These are phyloP conservation scores for Areca catechu DNA, from an alignment of 176 grass and related monocot species.

Conservation along the genomic window DNA sequence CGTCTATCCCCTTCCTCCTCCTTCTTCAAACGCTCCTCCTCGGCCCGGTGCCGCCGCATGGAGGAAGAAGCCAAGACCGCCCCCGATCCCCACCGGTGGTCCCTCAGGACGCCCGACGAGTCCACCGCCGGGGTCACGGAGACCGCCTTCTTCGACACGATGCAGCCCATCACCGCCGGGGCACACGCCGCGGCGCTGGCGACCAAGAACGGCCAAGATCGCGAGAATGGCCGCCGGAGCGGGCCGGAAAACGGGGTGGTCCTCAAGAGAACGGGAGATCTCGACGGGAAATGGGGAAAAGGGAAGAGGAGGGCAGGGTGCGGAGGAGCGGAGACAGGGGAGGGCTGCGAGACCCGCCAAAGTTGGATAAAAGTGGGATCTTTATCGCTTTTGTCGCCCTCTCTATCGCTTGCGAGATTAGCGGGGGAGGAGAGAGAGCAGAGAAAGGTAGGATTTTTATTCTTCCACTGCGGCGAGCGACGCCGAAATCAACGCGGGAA, in stretches of 20 bases:
- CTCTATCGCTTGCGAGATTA: conserved; percentile 2
- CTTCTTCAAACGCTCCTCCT: conserved; percentile 28
- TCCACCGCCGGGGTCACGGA: conserved; percentile 55
- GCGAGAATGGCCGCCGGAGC: background rate
- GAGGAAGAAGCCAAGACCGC: background rate
- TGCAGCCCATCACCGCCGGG: conserved; percentile 62
- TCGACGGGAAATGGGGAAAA: background rate
- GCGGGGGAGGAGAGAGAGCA: background rate
- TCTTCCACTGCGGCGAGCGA: too few species aligned
- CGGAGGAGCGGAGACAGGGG: background rate
- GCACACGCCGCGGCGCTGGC: background rate
- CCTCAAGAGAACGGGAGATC: too few species aligned
- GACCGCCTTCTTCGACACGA: conserved; percentile 69
- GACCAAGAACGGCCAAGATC: background rate
- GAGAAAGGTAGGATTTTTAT: too few species aligned
- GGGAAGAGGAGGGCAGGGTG: background rate
- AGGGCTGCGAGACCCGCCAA: too few species aligned
- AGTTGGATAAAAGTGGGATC: too few species aligned
- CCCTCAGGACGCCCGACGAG: conserved; percentile 31
- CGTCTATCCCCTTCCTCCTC: conserved; percentile 5
- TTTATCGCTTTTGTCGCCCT: too few species aligned
- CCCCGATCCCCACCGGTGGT: conserved; percentile 2
- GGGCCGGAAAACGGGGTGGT: too few species aligned
- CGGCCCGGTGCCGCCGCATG: conserved; percentile 19
- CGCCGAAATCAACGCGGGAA: conserved; percentile 31